Evolutionary conservation across 345 rosid species (phyloP).

Genomic region (Citrus glauca): DNA sequence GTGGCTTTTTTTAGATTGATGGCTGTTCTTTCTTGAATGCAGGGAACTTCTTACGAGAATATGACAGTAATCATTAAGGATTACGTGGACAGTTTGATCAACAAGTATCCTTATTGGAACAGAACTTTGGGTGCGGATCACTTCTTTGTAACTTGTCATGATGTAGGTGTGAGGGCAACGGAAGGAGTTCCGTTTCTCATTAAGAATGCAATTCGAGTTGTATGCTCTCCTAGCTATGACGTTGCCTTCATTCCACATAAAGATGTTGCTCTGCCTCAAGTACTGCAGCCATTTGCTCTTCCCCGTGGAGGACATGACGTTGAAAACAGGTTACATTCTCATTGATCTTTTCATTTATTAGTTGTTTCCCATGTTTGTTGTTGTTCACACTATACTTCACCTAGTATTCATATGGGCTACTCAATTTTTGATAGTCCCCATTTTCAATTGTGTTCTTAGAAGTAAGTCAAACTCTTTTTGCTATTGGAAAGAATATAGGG

Average conservation of each 20-base stretch:
- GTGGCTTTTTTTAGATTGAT: background rate
- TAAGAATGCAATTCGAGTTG: conserved; percentile 89
- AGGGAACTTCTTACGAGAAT: conserved; percentile 93
- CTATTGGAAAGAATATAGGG: background rate
- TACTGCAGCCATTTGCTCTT: conserved; percentile 89
- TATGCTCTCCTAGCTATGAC: conserved; percentile 96
- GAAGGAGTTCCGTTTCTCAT: conserved; percentile 74
- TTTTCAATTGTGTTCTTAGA: background rate
- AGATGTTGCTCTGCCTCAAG: conserved; percentile 94
- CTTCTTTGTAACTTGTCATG: conserved; percentile 95
- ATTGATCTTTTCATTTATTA: background rate
- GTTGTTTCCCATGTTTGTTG: background rate
- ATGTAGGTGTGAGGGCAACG: conserved; percentile 91
- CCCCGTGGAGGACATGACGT: conserved; percentile 87
- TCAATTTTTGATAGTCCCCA: background rate
- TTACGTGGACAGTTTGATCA: conserved; percentile 63
- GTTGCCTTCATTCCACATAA: conserved; percentile 94
- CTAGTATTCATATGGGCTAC: background rate
- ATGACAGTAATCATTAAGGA: conserved; percentile 84
- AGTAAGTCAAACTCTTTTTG: background rate
- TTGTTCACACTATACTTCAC: background rate
- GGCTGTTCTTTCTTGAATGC: background rate
- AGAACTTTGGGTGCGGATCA: conserved; percentile 97
- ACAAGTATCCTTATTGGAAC: conserved; percentile 91
- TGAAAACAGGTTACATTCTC: conserved; percentile 55